Base-by-base conservation (phyloP, 306 rosid genomes). In the Mucuna pruriens region DNA sequence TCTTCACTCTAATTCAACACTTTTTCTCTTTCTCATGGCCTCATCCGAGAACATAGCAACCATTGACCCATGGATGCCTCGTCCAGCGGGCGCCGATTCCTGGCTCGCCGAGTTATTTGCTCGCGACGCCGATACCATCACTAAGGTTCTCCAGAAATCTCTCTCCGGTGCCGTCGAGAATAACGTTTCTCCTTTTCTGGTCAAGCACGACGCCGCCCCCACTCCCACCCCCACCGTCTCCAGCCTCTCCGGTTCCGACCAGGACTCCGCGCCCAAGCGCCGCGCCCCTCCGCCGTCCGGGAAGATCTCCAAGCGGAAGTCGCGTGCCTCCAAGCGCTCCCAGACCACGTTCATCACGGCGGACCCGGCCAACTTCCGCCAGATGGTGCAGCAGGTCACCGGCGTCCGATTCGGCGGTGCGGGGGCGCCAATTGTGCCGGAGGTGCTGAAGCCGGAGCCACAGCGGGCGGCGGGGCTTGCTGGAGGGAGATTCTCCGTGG, bases 351-450 rank as follows among this genome's bases (percentile, higher is more conserved):
- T 90, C 82, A 95, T 95, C 61, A 82, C 94, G 23, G 98, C 99
- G 0, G 99, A 95, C 91, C 89, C 99, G 4, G 85, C 93, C 7
- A 91, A 95, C 64, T 95, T 95, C 89, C 87, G 99, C 0, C 93
- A 93, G 84, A 89, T 95, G 99, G 99, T 95, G 57, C 99, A 95
- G 72, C 99, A 90, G 84, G 92, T 95, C 13, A 95, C 99, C 25
- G 99, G 99, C 0, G 97, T 83, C 6, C 71, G 93, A 49, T 81
- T 87, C 26, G 80, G 78, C 0, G 81, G 81, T 73, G 69, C 83
- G 6, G 84, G 75, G 9, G 26, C 74, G 4, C 60, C 77, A 42
- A 13, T 86, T 85, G 78, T 83, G 12, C 90, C 93, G 64, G 48
- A 92, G 57, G 57, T 91, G 17, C 25, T 91, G 55, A 90, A 93